Base-by-base conservation (phyloP, 2,329 filamentous ascomycete species). In the Xylariomycetidae sp. region DNA sequence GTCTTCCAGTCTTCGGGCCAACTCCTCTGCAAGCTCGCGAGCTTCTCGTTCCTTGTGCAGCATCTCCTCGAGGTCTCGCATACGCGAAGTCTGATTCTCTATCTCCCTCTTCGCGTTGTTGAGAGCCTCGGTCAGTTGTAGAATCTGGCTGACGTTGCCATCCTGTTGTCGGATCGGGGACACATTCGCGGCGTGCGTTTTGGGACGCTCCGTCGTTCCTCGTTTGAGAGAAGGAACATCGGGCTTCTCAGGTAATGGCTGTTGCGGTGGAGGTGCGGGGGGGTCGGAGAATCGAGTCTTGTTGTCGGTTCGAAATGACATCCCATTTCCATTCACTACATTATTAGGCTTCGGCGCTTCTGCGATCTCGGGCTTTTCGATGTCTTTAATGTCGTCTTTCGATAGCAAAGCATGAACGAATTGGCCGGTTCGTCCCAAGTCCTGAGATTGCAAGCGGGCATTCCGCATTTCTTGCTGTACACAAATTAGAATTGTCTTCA, bases 231-330 rank as follows among this genome's bases (percentile, higher is more conserved):
- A 77, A 1, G 81, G 77, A 0, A 73, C 77, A 59, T 94, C 88
- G 0, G 90, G 90, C 58, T 96, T 96, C 56, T 96, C 89, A 1
- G 90, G 90, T 5, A 97, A 68, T 11, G 90, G 90, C 49, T 94
- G 89, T 48, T 94, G 88, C 17, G 90, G 90, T 16, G 90, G 90
- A 6, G 90, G 90, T 15, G 89, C 90, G 4, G 90, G 90, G 31
- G 90, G 90, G 37, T 96, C 89, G 2, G 87, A 92, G 57, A 96
- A 97, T 33, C 88, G 77, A 4, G 85, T 77, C 50, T 92, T 90
- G 25, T 81, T 68, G 52, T 95, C 88, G 14, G 79, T 64, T 45
- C 87, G 82, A 49, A 77, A 76, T 1, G 72, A 64, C 7, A 72
- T 50, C 16, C 58, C 61, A 40, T 68, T 71, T 16, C 73, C 72